Evolutionary conservation across 352 stramenopile species (phyloP), one percentile per base, ranked within the genome.

Genomic region (Globisporangium heterothallicum): DNA sequence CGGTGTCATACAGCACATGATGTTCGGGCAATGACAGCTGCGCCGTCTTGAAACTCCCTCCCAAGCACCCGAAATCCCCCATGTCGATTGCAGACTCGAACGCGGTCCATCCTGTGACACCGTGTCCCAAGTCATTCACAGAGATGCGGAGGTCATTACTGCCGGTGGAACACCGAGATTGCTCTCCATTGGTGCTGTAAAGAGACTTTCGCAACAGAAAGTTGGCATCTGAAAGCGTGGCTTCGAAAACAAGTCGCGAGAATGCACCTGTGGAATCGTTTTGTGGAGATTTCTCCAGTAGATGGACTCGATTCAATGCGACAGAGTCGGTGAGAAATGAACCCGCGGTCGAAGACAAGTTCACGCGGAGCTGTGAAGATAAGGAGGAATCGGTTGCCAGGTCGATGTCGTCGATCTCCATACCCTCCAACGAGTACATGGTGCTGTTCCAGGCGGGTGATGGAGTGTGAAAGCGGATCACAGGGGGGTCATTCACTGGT

Each of bases 231-330:
- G n/a, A 8, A 7, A 64, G 35, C 13, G 22, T 25, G 3, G 49
- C 56, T 49, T 68, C 43, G 12, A 68, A 57, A 21, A 46, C 38
- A 22, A 68, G 24, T 7, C 46, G 40, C 9, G 40, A 58, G 27
- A 42, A 63, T 9, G 35, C 34, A 49, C 8, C 19, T 16, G 34
- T 26, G 32, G 9, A 18, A 45, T 44, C 8, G 18, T 12, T 25
- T 5, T 9, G 10, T 22, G 19, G 12, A n/a, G 29, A 19, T n/a
- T 9, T 21, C 38, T 27, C 29, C 38, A 44, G 10, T 18, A 46
- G n/a, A 5, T 19, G 16, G 1, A 56, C 36, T 4, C 29, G 40
- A 26, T 41, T 1, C 14, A 61, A 40, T 18, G 38, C 46, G 8
- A 13, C 8, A 12, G n/a, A 4, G 1, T 50, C 54, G 9, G 55